Evolutionary conservation across 768 basidiomycete genomes (phyloP), one percentile per base, ranked within the genome.

Genomic region (Pisolithus marmoratus): DNA sequence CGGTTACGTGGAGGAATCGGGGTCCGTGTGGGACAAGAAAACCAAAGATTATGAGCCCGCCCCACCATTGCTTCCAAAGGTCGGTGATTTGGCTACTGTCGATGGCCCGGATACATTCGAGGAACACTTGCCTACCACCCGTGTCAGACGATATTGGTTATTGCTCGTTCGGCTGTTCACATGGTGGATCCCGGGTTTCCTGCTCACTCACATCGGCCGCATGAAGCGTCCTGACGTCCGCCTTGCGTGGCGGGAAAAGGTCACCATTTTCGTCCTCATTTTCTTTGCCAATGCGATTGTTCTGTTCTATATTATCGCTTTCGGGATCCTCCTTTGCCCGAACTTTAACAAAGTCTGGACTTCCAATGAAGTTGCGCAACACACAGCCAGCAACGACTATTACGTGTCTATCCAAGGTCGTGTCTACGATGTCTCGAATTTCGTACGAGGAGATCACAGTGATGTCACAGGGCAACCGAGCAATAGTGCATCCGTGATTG

Each of bases 191-290:
- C 84, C 84, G 0, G 56, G 68, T 23, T 79, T 83, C 55, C 54
- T 74, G 4, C 70, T 85, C 29, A 63, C 62, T 42, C 64, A 68
- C 46, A 36, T 83, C 44, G 83, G 83, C 5, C 74, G 80, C 17
- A 82, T 85, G 84, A 83, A 84, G 63, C 79, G 83, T 9, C 79
- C 82, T 20, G 83, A 85, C 60, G 70, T 85, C 43, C 77, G 80
- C 46, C 74, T 85, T 41, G 84, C 84, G 0, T 85, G 84, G 84
- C 72, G 83, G 38, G 84, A 85, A 61, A 85, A 85, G 65, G 58
- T 84, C 48, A 77, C 84, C 6, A 85, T 85, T 57, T 84, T 78
- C 67, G 58, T 68, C 55, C 73, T 85, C 62, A 83, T 85, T 62
- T 56, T 79, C 51, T 51, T 78, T 31, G 61, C 74, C 49, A 85